These are phyloP conservation scores for Phaeosphaeria sp. DNA, from an alignment of 2,329 filamentous ascomycete genomes.

Conservation along the genomic window DNA sequence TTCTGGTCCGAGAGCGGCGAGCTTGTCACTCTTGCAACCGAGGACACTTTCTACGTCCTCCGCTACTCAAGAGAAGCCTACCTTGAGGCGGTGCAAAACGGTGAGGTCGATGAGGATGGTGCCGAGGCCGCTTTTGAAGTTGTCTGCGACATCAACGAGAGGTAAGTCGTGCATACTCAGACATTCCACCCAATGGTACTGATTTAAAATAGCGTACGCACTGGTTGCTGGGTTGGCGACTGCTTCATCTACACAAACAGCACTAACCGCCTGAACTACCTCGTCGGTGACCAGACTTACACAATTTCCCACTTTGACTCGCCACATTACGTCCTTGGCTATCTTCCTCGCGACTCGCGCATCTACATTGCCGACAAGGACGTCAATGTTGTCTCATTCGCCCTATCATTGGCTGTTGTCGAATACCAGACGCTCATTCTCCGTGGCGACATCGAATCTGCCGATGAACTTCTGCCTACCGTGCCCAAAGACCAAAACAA, in stretches of 20 bases:
- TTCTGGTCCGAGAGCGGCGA: conserved; percentile 99
- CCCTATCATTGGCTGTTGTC: conserved; percentile 87
- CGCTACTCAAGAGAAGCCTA: conserved; percentile 91
- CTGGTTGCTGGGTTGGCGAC: conserved; percentile 97
- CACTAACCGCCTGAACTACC: conserved; percentile 95
- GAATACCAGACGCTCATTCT: conserved; percentile 97
- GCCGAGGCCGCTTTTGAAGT: conserved; percentile 97
- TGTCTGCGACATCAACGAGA: conserved; percentile 93
- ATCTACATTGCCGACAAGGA: conserved; percentile 98
- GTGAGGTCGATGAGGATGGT: conserved; percentile 85
- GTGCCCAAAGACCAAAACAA: conserved; percentile 95
- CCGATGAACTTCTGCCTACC: conserved; percentile 80
- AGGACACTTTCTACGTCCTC: conserved; percentile 93
- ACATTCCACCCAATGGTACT: no score
- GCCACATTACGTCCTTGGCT: conserved; percentile 92
- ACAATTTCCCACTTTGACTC: conserved; percentile 97
- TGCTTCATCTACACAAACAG: conserved; percentile 99
- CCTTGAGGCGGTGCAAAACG: conserved; percentile 79
- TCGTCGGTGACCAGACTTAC: conserved; percentile 97
- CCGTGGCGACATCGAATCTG: conserved; percentile 89
- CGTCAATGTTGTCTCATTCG: conserved; percentile 87
- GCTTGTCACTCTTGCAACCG: conserved; percentile 88
- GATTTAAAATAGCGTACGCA: conserved; percentile 70
- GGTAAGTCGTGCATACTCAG: conserved; percentile 55
- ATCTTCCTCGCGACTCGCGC: conserved; percentile 92